These are phyloP conservation scores for Pseudogymnoascus sp. DNA, from an alignment of 2,329 filamentous ascomycete species.

Conservation along the genomic window DNA sequence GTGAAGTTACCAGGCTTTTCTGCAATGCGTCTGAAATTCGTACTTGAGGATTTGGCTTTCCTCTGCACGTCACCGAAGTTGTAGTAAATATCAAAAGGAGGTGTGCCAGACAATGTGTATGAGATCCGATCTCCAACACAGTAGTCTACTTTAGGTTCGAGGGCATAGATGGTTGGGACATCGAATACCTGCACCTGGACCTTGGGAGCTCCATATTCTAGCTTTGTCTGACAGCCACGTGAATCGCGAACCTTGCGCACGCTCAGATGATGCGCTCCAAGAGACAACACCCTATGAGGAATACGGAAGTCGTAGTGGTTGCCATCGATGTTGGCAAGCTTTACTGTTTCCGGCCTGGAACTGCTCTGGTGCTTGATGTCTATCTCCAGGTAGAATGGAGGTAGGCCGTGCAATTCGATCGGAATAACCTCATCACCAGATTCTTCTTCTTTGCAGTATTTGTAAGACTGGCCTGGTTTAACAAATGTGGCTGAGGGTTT, in stretches of 20 bases:
- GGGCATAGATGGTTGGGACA: slow-evolving; percentile 79
- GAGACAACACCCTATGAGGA: slow-evolving; percentile 73
- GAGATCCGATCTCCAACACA: slow-evolving; percentile 93
- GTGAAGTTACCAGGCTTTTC: slow-evolving; percentile 84
- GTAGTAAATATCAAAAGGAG: slow-evolving; percentile 90
- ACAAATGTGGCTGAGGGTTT: slow-evolving; percentile 75
- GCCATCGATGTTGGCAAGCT: slow-evolving; percentile 69
- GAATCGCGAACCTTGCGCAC: slow-evolving; percentile 86
- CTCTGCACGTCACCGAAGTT: slow-evolving; percentile 72
- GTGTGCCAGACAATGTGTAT: slow-evolving; percentile 82
- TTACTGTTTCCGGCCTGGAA: slow-evolving; percentile 70
- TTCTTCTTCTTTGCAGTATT: slow-evolving; percentile 83
- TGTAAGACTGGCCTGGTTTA: slow-evolving; percentile 86
- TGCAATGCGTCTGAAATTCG: slow-evolving; percentile 86
- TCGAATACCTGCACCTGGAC: slow-evolving; percentile 92
- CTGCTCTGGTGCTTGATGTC: slow-evolving; percentile 88
- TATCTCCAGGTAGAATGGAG: slow-evolving; percentile 85
- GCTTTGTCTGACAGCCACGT: slow-evolving; percentile 75
- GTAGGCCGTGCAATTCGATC: slow-evolving; percentile 70
- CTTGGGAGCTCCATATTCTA: slow-evolving; percentile 61
- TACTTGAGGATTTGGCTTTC: slow-evolving; percentile 71
- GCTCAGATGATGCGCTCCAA: slow-evolving; percentile 82
- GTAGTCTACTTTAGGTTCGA: slow-evolving; percentile 79
- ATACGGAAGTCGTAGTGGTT: slow-evolving; percentile 74
- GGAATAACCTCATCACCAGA: slow-evolving; percentile 81